A percentile compares a stretch with the other conserved stretches of the same genome.
These are phyloP conservation scores for Cryphonectria radicalis DNA, from an alignment of 2,329 filamentous ascomycete species.

Conservation along the genomic window DNA sequence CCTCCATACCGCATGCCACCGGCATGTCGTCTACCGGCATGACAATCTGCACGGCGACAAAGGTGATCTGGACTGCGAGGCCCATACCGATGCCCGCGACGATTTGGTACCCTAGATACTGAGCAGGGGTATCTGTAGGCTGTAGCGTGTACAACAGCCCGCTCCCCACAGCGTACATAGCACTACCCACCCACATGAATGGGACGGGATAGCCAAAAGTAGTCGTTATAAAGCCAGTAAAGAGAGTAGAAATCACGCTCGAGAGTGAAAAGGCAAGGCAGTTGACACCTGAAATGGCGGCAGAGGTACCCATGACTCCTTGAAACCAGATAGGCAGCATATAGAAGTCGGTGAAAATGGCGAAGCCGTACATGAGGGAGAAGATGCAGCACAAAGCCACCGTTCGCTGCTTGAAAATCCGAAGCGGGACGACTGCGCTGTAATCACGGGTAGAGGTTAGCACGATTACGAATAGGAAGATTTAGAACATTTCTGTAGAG, in stretches of 20 bases:
- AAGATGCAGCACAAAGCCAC: constrained; percentile 20
- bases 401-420: constrained; percentile 18
- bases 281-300: constrained; percentile 21
- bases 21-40: constrained; percentile 9
- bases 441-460: not conserved
- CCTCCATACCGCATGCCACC: constrained; percentile 10
- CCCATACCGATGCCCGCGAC: constrained; percentile 22
- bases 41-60: constrained; percentile 24
- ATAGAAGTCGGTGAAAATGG: constrained; percentile 15
- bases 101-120: constrained; percentile 3
- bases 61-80: constrained; percentile 13
- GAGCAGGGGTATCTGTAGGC: not conserved
- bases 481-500: not conserved
- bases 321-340: constrained; percentile 22
- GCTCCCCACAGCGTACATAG: constrained; percentile 12
- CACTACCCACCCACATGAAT: constrained; percentile 17
- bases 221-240: constrained; percentile 15
- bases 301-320: constrained; percentile 15
- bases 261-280: constrained; percentile 17
- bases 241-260: constrained; percentile 11
- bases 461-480: not conserved
- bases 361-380: constrained; percentile 15
- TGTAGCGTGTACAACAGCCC: constrained; percentile 15
- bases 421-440: constrained; percentile 20
- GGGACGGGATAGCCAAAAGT: constrained; percentile 10